Percentiles rank a stretch among this genome's conserved stretches.
Conservation (phyloP, 805 yeast genomes). For the Candida ulmi region DNA sequence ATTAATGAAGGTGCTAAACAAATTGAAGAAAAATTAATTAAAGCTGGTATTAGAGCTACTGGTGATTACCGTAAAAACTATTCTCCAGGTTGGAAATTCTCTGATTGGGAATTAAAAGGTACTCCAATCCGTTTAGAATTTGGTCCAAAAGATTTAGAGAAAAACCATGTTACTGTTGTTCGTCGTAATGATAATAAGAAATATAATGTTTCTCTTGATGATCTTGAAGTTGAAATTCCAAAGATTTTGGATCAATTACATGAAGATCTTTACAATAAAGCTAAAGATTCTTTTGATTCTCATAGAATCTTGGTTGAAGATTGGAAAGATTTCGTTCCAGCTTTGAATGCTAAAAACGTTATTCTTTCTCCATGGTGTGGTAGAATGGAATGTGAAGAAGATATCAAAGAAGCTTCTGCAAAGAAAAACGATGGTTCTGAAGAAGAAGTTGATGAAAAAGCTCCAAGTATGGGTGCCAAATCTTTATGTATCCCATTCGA, state of each 20-base stretch:
- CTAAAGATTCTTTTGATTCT: slow-evolving; percentile 75
- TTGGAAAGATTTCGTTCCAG: slow-evolving; percentile 91
- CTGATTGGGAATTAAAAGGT: slow-evolving; percentile 97
- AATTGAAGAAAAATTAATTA: slow-evolving; percentile 56
- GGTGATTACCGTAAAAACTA: slow-evolving; percentile 92
- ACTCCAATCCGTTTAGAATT: slow-evolving; percentile 88
- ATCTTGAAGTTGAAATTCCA: slow-evolving; percentile 62
- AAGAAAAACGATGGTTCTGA: slow-evolving; percentile 77
- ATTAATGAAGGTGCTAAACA: slow-evolving; percentile 66
- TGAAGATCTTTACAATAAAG: slow-evolving; percentile 61
- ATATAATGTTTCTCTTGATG: slow-evolving; percentile 56
- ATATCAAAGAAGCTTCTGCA: slow-evolving; percentile 84
- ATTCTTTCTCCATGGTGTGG: slow-evolving; percentile 98
- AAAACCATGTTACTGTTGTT: slow-evolving; percentile 76
- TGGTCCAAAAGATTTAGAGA: slow-evolving; percentile 92
- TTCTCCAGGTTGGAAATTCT: slow-evolving; percentile 98
- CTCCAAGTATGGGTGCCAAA: slow-evolving; percentile 99
- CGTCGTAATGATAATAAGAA: slow-evolving; percentile 89
- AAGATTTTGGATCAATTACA: slow-evolving; percentile 81
- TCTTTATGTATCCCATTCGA: slow-evolving; percentile 93
- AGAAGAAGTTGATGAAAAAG: slow-evolving; percentile 86
- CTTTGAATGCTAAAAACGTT: slow-evolving; percentile 85
- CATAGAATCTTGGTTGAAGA: slow-evolving; percentile 79
- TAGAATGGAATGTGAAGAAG: slow-evolving; percentile 88
- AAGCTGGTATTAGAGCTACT: slow-evolving; percentile 64